Percentiles rank a stretch among this genome's conserved stretches.
Conservation (phyloP, 1,139 yeast genomes). For the Tardiomyces digboiensis region DNA sequence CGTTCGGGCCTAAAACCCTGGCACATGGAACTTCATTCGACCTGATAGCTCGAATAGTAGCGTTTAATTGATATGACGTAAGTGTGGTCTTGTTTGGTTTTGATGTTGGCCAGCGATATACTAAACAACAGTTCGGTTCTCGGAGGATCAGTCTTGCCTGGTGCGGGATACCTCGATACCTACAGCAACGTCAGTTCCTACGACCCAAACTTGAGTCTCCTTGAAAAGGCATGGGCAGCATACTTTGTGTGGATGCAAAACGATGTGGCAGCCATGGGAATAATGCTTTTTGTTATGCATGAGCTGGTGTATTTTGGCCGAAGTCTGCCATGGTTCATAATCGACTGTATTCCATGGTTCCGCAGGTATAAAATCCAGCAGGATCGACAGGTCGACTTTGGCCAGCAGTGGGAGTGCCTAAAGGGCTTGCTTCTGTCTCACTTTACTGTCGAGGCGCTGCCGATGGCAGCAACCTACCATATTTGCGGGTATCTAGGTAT, state of each 20-base stretch:
- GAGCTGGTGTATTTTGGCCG: constrained; percentile 79
- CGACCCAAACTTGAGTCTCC: constrained; percentile 20
- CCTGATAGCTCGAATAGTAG: too few species aligned
- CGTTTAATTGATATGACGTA: too few species aligned
- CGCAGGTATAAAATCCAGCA: constrained; percentile 76
- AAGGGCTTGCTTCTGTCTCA: constrained; percentile 78
- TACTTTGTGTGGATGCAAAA: constrained; percentile 68
- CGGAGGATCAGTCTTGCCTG: not conserved
- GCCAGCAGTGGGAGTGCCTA: constrained; percentile 89
- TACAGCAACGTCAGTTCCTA: not conserved
- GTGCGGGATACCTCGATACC: not conserved
- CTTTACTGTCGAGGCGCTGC: constrained; percentile 85
- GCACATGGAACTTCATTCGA: too few species aligned
- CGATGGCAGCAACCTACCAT: constrained; percentile 95
- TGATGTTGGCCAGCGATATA: too few species aligned
- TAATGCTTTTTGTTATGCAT: constrained; percentile 63
- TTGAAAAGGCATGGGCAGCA: constrained; percentile 68
- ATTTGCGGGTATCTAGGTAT: constrained; percentile 71
- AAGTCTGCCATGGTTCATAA: constrained; percentile 74
- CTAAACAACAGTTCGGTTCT: not conserved
- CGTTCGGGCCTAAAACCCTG: too few species aligned
- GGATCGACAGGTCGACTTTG: constrained; percentile 60
- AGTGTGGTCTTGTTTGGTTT: too few species aligned
- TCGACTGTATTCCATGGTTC: constrained; percentile 70
- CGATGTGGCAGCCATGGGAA: constrained; percentile 76